Base-by-base conservation (phyloP, 148 eudicot species). In the Fagopyrum esculentum region DNA sequence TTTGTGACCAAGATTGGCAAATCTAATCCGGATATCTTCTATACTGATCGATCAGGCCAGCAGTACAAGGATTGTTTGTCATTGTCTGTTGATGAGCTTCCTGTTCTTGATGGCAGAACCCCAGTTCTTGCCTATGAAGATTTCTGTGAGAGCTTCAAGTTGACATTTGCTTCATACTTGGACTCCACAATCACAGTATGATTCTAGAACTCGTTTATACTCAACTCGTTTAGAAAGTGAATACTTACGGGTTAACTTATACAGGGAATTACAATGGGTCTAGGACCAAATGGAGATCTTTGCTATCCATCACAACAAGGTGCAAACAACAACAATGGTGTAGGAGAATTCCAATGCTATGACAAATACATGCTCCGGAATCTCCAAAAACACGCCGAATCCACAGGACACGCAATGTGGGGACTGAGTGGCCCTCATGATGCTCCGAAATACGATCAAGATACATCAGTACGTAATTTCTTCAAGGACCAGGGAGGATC, bases 241-340 rank as follows among this genome's bases (percentile, higher is more conserved):
- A 17, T 10, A 12, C 9, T 49, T 9, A 26, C n/a, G 22, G 12
- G 47, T 30, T 2, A 4, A 4, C 82, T 64, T 76, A 22, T 22
- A 68, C 85, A 91, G 97, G 97, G 90, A 6, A 70, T 91, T 55
- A 77, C 90, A 43, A 69, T 93, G 73, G 97, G 98, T 51, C 86
- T 93, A 16, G 98, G 98, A 77, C 98, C 98, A 11, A 87, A 88
- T 71, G 98, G 98, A 7, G 97, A 93, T 78, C 97, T 93, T 54
- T 85, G 89, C 9, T 93, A 88, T 79, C 98, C 98, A 19, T 89
- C 90, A 61, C 78, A 72, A 43, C 84, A 82, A 75, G 75, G 70
- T 35, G 59, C 80, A 45, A n/a, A 83, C 35, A 81, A 79, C 26
- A 50, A 30, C 55, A 75, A 30, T 0, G 97, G 97, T 11, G 91